Base-by-base conservation (phyloP, 352 stramenopile genomes). In the Saprolegnia parasitica region DNA sequence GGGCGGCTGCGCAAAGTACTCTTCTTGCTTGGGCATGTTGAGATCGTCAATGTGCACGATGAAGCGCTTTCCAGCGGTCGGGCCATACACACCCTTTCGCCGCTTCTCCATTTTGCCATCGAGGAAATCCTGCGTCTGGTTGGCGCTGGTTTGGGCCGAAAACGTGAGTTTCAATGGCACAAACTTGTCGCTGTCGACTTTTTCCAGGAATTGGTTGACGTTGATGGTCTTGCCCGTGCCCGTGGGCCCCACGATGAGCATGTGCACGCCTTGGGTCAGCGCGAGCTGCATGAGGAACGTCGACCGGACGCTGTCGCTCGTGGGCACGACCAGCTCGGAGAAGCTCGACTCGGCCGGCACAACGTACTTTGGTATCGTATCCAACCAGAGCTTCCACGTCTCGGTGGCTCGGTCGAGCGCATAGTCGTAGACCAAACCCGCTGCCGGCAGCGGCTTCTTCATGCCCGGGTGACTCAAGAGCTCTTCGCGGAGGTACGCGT, bases 191-290 rank as follows among this genome's bases (percentile, higher is more conserved):
- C 86, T 79, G 50, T 97, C 78, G 2, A 81, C 87, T 32, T 87
- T 88, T 67, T 96, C 88, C 5, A 98, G 77, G 64, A 97, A 95
- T 55, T 95, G 83, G 71, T 90, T 94, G 42, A 98, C 91, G 65
- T 98, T 98, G 35, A 98, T 87, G 0, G 93, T 98, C 67, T 98
- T 98, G 29, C 95, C 95, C 5, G 95, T 98, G 0, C 95, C 95
- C 0, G 95, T 98, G 0, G 91, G 89, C 3, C 93, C 95, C n/a
- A 95, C 89, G 65, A 98, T 96, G 0, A 98, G 78, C 70, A 98
- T 84, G 71, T 98, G 92, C 15, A 97, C 88, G 18, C 81, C 79
- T 63, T 90, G 72, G 1, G 79, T 78, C 4, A 98, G 67, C 26
- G 91, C 81, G 26, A 96, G 72, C 56, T 97, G 89, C 73, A 97